Percentiles rank a stretch among this genome's conserved stretches.
Evolutionary conservation across 495 filamentous ascomycete genomes (phyloP).

Genomic region (Penicillium goetzii): DNA sequence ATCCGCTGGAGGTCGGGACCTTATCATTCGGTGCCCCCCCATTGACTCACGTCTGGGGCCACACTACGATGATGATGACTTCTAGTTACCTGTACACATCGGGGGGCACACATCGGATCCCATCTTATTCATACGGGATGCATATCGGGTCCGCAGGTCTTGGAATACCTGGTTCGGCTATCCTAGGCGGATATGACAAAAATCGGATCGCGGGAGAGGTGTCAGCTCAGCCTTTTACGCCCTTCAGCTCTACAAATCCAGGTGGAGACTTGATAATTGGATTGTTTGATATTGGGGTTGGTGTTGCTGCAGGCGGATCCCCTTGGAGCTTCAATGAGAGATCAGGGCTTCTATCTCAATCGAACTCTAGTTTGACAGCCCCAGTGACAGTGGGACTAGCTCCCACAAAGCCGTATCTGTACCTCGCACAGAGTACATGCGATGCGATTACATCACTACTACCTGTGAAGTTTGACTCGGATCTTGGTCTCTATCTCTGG

Average conservation of each 20-base stretch:
- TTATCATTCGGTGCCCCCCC: no score
- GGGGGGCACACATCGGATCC: no score
- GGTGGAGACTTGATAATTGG: conserved; percentile 33
- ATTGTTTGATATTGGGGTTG: conserved; percentile 43
- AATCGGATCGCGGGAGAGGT: conserved; percentile 36
- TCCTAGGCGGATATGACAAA: conserved; percentile 56
- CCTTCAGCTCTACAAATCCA: no score
- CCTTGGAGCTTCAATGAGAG: conserved; percentile 42
- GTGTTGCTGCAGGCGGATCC: conserved; percentile 42
- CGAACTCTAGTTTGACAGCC: conserved; percentile 4
- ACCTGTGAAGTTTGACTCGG: conserved; percentile 46
- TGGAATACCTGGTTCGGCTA: conserved; percentile 42
- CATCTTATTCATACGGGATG: conserved; percentile 54
- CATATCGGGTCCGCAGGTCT: conserved; percentile 54
- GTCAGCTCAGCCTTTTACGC: conserved; percentile 13
- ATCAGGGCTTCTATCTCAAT: conserved; percentile 38
- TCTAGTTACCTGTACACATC: no score
- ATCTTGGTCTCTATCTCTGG: conserved; percentile 54
- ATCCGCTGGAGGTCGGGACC: no score
- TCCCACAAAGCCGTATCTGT: conserved; percentile 50
- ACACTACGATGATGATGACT: no score
- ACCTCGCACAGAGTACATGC: conserved; percentile 52
- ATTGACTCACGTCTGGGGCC: no score
- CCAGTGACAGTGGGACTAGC: conserved; percentile 34
- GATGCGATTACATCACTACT: conserved; percentile 47